phyloP scores from a whole-genome alignment of 345 rosid genomes.

The Odontarrhena argentea region DNA sequence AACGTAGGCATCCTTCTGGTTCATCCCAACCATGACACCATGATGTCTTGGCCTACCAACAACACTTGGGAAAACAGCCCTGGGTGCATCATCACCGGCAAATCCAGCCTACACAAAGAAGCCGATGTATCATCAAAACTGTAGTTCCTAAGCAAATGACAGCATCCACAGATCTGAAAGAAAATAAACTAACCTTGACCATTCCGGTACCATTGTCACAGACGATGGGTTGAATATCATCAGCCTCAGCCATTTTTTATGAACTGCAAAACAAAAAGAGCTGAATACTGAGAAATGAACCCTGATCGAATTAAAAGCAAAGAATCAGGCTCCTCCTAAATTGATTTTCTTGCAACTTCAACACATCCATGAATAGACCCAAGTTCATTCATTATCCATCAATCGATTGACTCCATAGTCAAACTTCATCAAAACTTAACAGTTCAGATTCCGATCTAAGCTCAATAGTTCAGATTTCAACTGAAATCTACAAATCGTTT shows the following conservation, averaged over 20 bases:
- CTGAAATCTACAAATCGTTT: constrained; percentile 19
- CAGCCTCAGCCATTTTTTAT: constrained; percentile 47
- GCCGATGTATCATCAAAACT: background rate
- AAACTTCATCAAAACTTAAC: constrained; percentile 10
- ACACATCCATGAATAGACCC: constrained; percentile 13
- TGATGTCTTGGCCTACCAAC: constrained; percentile 71
- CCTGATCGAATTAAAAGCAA: background rate
- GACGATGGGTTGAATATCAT: constrained; percentile 48
- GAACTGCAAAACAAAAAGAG: constrained; percentile 28
- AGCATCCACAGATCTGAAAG: background rate
- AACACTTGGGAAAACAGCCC: constrained; percentile 68
- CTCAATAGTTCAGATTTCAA: constrained; percentile 19
- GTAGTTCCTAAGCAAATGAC: background rate
- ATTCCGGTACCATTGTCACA: constrained; percentile 52
- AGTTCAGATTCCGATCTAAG: background rate
- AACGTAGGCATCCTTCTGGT: constrained; percentile 64
- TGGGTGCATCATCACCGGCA: constrained; percentile 69
- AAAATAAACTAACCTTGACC: constrained; percentile 41
- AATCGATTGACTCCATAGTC: constrained; percentile 4
- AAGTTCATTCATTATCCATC: background rate
- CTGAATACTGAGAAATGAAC: background rate
- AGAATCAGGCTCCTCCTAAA: background rate
- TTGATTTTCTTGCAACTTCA: constrained; percentile 11
- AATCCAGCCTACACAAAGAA: constrained; percentile 51
- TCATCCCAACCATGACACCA: constrained; percentile 73